These are phyloP conservation scores for Prunus fruticosa DNA, from an alignment of 306 rosid genomes.

Conservation along the genomic window DNA sequence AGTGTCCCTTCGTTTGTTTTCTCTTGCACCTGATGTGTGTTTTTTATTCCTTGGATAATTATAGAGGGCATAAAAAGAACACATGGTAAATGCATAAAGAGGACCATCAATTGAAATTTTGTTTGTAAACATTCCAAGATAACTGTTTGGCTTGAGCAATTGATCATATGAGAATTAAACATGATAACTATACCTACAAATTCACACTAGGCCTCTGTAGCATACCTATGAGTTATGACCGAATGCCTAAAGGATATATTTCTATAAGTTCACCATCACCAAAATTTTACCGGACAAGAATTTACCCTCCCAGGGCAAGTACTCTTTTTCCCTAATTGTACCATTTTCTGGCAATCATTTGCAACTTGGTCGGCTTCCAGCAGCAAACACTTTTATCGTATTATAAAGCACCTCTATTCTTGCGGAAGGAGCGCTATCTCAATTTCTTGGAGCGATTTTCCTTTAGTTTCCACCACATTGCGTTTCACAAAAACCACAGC, in stretches of 20 bases:
- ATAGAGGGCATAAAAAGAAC: too few relatives aligned
- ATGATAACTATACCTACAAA: neutral
- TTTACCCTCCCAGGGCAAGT: neutral
- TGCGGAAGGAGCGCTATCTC: constrained; percentile 96
- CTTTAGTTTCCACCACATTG: constrained; percentile 93
- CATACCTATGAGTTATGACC: neutral
- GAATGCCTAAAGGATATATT: too few relatives aligned
- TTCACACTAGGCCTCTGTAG: neutral
- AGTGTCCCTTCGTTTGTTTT: neutral
- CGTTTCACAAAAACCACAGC: constrained; percentile 83
- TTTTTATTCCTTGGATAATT: neutral
- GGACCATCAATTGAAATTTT: too few relatives aligned
- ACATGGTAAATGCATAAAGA: too few relatives aligned
- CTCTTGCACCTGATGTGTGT: too few relatives aligned
- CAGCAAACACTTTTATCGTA: constrained; percentile 1
- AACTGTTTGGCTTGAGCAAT: neutral
- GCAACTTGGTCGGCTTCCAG: neutral
- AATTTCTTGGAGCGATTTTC: constrained; percentile 93
- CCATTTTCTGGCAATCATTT: neutral
- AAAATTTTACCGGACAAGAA: neutral
- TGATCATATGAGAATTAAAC: neutral
- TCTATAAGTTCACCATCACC: neutral
- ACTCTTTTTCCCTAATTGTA: neutral
- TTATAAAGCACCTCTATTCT: constrained; percentile 39
- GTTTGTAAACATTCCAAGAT: too few relatives aligned